Conservation (phyloP, 805 yeast genomes). For the Suhomyces kilbournensis region DNA sequence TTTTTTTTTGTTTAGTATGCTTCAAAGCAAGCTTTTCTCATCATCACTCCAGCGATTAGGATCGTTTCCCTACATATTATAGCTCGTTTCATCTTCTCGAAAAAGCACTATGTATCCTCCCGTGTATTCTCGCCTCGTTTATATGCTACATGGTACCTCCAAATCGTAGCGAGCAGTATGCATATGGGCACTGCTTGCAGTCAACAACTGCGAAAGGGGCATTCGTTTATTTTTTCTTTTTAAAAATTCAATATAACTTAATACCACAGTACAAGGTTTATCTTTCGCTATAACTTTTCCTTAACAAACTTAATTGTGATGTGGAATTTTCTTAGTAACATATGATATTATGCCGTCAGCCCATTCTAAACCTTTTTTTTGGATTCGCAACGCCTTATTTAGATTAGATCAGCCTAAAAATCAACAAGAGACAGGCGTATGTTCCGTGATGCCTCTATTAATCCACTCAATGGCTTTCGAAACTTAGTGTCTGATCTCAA, state of each 20-base stretch:
- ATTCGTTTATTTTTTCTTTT: background rate
- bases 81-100: background rate
- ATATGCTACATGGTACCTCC: background rate
- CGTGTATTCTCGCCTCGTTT: background rate
- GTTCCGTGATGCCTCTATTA: background rate
- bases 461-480: background rate
- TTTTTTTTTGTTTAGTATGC: background rate
- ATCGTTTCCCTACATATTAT: background rate
- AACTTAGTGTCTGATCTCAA: background rate
- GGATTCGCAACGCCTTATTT: background rate
- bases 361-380: background rate
- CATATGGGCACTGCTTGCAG: background rate
- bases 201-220: background rate
- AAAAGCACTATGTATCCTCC: background rate
- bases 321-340: background rate
- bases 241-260: no score
- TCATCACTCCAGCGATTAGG: background rate
- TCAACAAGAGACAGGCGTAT: background rate
- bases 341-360: background rate
- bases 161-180: constrained; percentile 1
- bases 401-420: background rate
- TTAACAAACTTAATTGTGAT: background rate
- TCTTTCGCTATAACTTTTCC: background rate
- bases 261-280: no score
- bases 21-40: background rate